Evolutionary conservation across 768 basidiomycete genomes (phyloP), one percentile per base, ranked within the genome.

Genomic region (Tephrocybe sp.): DNA sequence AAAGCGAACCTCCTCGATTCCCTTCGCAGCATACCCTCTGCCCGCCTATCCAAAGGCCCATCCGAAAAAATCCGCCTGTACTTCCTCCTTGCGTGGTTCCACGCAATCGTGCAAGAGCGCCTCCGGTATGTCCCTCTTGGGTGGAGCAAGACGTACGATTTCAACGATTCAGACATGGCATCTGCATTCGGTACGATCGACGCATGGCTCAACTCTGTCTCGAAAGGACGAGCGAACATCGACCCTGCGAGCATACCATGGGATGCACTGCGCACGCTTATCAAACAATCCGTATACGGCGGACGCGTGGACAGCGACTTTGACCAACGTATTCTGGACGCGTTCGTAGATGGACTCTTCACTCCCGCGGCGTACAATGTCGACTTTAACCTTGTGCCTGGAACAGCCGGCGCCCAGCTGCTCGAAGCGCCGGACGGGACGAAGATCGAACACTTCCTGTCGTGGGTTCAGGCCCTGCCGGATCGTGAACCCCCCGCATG

Each of bases 31-130:
- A 90, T 98, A 40, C 65, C 85, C 2, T 73, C 86, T 0, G 69
- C 83, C 9, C 85, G 89, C 19, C 77, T 95, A 41, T 71, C 83
- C 1, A 83, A 89, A 64, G 97, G 96, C 5, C 96, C 96, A 7
- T 85, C 85, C 2, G 97, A 99, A 71, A 97, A 97, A 67, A 78
- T 87, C 35, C 84, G 97, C 5, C 68, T 98, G 41, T 95, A 96
- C 71, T 98, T 98, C 86, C 76, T 98, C 31, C 80, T 98, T 26
- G 92, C 97, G 1, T 99, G 96, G 95, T 97, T 98, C 87, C 97
- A 99, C 62, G 95, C 97, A 11, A 84, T 98, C 16, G 87, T 98
- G 1, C 95, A 97, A 70, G 97, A 98, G 68, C 91, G 97, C 54
- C 76, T 98, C 11, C 90, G 96, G 36, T 99, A 98, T 66, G 90